phyloP scores from a whole-genome alignment of 192 early-diverging fungal genomes.

The Phycomyces nitens region DNA sequence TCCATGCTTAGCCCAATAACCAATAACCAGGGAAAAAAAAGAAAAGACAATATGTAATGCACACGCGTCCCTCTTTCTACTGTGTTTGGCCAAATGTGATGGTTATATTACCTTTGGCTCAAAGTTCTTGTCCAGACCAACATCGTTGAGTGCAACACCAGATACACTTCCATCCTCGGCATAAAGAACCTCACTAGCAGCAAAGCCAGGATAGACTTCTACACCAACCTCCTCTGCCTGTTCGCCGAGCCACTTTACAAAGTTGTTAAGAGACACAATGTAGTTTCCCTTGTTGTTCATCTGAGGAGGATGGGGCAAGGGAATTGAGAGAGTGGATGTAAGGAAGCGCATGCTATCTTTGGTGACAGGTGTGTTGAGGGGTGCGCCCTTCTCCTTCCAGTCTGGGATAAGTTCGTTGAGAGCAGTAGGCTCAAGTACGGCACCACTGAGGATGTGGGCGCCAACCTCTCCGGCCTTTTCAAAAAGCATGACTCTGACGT shows the following conservation, averaged over 20 bases:
- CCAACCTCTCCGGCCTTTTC: conserved; percentile 95
- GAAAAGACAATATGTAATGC: not conserved
- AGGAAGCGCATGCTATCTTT: conserved; percentile 85
- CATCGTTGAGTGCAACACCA: conserved; percentile 93
- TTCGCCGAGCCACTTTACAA: conserved; percentile 94
- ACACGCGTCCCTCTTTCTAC: not conserved
- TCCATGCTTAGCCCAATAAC: not conserved
- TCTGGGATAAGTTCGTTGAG: conserved; percentile 95
- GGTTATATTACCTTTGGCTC: conserved; percentile 59
- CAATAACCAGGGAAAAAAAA: no score
- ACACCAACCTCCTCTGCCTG: conserved; percentile 95
- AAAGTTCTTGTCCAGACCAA: conserved; percentile 87
- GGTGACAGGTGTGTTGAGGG: conserved; percentile 80
- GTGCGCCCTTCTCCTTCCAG: conserved; percentile 95
- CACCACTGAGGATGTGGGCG: conserved; percentile 94
- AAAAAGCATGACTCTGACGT: conserved; percentile 84
- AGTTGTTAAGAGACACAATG: conserved; percentile 91
- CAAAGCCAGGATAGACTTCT: conserved; percentile 90
- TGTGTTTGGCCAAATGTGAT: not conserved
- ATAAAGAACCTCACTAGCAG: conserved; percentile 91
- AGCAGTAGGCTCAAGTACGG: conserved; percentile 88
- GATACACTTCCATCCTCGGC: conserved; percentile 87
- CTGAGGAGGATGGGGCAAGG: conserved; percentile 87
- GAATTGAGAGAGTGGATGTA: conserved; percentile 73
- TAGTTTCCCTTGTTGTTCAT: conserved; percentile 98